Base-by-base conservation (phyloP, 108 stramenopile genomes). In the Craspedostauros australis region DNA sequence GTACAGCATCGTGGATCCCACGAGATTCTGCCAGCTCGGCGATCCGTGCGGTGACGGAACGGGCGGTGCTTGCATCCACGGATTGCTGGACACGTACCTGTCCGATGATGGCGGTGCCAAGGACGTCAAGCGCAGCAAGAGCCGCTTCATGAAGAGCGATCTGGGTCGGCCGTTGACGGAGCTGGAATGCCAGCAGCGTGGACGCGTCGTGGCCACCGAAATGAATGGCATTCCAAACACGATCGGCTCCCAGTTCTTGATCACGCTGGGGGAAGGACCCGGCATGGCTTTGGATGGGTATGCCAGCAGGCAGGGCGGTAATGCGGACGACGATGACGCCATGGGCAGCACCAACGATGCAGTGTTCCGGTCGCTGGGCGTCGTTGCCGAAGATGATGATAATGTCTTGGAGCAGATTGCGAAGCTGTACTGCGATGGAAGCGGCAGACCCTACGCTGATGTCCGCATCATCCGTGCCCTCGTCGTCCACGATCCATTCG, bases 361-460 rank as follows among this genome's bases (percentile, higher is more conserved):
- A 27, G 38, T 21, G n/a, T 71, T 71, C 73, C 41, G 76, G 70
- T 86, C 94, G 0, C 64, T 99, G 36, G 99, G 97, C 9, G 60
- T 50, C 16, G 88, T 99, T 4, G 81, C 63, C 19, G 99, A 99
- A 75, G 99, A 98, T 52, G 53, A 80, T 39, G 67, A 89, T n/a
- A 27, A 75, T 48, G 76, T 93, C 24, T 52, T 98, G 49, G 85
- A 82, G 16, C 70, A 89, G 50, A 53, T 98, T 23, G 83, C 91
- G 58, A 65, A 76, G 14, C 60, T 82, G 1, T 98, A 94, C 46
- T 86, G 80, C 43, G 99, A 99, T 65, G 72, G 76, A 23, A 59
- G 91, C 15, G 96, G 96, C 15, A 55, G 99, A 36, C 99, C 99
- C 4, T 96, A 76, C 73, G 88, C 91, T 4, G 99, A 99, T 59